phyloP scores from a whole-genome alignment of 2,329 filamentous ascomycete genomes.

The Epichloe typhina region DNA sequence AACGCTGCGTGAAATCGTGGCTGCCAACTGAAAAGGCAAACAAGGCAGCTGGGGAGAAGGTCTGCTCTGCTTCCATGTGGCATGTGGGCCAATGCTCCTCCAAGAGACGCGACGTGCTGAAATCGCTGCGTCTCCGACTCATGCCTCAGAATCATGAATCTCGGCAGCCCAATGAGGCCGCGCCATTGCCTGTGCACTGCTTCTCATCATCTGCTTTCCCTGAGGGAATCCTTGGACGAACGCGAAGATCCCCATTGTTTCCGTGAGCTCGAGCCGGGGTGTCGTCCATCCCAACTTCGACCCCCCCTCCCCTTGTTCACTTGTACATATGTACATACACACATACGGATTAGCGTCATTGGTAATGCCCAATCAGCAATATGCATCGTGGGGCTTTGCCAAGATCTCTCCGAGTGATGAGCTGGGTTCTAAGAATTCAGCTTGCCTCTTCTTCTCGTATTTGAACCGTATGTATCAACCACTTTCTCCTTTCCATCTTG shows the following conservation, averaged over 20 bases:
- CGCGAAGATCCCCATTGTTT: slow-evolving; percentile 2
- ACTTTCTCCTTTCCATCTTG: not conserved
- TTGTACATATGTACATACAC: no score
- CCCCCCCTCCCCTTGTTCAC: not conserved
- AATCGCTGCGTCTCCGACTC: not conserved
- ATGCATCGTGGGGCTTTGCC: not conserved
- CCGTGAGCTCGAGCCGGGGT: not conserved
- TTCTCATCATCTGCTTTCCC: not conserved
- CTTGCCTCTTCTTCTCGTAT: not conserved
- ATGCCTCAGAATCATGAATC: not conserved
- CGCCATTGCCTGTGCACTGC: not conserved
- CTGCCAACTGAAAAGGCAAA: not conserved
- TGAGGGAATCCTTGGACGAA: not conserved
- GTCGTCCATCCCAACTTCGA: not conserved
- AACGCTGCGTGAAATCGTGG: not conserved
- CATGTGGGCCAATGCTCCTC: not conserved
- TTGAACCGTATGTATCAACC: not conserved
- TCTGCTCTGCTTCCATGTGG: not conserved
- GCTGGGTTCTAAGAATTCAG: no score
- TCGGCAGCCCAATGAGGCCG: not conserved
- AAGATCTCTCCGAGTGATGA: not conserved
- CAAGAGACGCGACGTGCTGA: no score
- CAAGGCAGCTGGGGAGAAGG: no score
- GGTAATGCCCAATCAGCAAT: not conserved
- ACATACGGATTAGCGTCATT: not conserved